Evolutionary conservation across 768 basidiomycete species (phyloP).

Genomic region (Mycena indigotica): DNA sequence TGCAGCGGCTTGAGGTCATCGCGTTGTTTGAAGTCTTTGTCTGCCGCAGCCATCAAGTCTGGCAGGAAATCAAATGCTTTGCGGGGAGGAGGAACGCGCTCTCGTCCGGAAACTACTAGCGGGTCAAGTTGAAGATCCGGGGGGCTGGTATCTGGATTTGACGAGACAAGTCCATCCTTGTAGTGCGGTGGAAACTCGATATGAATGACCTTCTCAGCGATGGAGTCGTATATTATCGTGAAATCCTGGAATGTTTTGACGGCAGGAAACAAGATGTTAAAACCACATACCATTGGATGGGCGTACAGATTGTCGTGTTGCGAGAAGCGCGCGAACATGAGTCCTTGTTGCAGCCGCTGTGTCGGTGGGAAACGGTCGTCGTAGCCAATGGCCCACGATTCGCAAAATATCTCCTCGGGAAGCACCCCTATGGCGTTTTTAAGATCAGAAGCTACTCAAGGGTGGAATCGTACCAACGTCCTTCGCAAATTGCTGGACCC

Average conservation of each 20-base stretch:
- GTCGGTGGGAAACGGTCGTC: slow-evolving; percentile 80
- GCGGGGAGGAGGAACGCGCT: slow-evolving; percentile 76
- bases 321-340: slow-evolving; percentile 74
- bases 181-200: slow-evolving; percentile 80
- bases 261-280: slow-evolving; percentile 4
- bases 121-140: slow-evolving; percentile 51
- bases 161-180: slow-evolving; percentile 43
- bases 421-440: slow-evolving; percentile 67
- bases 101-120: slow-evolving; percentile 54
- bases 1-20: slow-evolving; percentile 81
- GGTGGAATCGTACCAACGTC: slow-evolving; percentile 70
- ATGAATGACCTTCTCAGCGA: slow-evolving; percentile 73
- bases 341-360: slow-evolving; percentile 75
- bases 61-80: slow-evolving; percentile 83
- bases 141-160: slow-evolving; percentile 41
- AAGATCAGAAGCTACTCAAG: not conserved
- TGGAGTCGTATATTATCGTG: slow-evolving; percentile 71
- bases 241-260: too few species aligned
- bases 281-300: slow-evolving; percentile 69
- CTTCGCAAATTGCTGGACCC: slow-evolving; percentile 69
- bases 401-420: slow-evolving; percentile 71
- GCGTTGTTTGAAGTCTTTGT: slow-evolving; percentile 60
- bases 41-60: slow-evolving; percentile 67
- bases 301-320: slow-evolving; percentile 87
- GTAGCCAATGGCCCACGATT: slow-evolving; percentile 91